Percentiles rank a stretch among this genome's conserved stretches.
These are phyloP conservation scores for Tillandsia fasciculata DNA, from an alignment of 176 grass and related monocot species.

Conservation along the genomic window DNA sequence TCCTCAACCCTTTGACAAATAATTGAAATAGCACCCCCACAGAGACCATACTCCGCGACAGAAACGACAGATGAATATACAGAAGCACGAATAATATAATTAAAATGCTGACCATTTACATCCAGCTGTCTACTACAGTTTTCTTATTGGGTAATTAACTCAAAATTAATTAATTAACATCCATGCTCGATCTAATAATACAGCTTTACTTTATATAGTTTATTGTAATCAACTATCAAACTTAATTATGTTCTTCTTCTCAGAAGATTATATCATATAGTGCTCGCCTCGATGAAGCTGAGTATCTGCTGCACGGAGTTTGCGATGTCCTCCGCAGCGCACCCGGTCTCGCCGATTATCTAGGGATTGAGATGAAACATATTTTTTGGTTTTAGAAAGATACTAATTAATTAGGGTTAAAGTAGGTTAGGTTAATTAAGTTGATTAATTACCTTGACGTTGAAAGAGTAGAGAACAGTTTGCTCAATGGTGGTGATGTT, in stretches of 20 bases:
- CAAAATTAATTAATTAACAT: too few relatives aligned
- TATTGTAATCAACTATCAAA: conserved; percentile 19
- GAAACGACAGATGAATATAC: too few relatives aligned
- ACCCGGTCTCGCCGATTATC: conserved; percentile 63
- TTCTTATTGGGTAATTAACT: too few relatives aligned
- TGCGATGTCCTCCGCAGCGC: conserved; percentile 77
- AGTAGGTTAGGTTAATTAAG: not conserved
- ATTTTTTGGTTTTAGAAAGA: not conserved
- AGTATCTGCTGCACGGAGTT: conserved; percentile 88
- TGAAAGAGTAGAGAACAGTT: conserved; percentile 99
- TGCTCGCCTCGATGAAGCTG: conserved; percentile 75
- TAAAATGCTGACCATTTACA: too few relatives aligned
- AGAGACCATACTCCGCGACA: too few relatives aligned
- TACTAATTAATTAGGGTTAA: not conserved
- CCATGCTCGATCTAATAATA: conserved; percentile 10
- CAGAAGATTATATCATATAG: conserved; percentile 15
- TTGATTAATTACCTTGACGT: conserved; percentile 60
- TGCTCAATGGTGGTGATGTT: conserved; percentile 99
- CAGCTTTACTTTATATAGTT: conserved; percentile 23
- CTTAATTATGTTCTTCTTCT: conserved; percentile 7
- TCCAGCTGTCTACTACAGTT: too few relatives aligned
- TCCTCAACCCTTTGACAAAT: too few relatives aligned
- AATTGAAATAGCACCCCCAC: too few relatives aligned
- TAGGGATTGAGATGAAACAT: conserved; percentile 2
- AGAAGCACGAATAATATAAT: too few relatives aligned